Base-by-base conservation (phyloP, 345 rosid species). In the Sisymbrium irio region DNA sequence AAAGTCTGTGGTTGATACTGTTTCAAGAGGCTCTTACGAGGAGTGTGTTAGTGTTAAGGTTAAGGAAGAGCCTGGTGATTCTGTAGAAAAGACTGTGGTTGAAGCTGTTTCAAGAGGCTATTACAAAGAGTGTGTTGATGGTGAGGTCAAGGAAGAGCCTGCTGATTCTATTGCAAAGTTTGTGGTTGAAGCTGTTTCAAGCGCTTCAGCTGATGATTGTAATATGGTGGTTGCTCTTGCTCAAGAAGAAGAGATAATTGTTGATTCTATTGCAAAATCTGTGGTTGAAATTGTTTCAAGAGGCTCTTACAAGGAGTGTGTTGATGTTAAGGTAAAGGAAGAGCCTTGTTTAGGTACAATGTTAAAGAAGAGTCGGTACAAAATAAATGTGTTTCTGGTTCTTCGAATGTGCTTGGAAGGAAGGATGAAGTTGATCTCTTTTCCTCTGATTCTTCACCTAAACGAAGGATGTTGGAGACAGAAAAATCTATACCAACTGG, bases 41-140 rank as follows among this genome's bases (percentile, higher is more conserved):
- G 66, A 65, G 2, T 18, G 62, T 67, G 67, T 58, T 39, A 1
- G 13, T 39, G 73, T 65, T 12, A 14, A 56, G n/a, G n/a, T n/a
- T n/a, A 66, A 74, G 40, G 64, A 67, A 51, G 79, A 75, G 8
- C 42, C 62, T 60, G 55, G 35, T 32, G n/a, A n/a, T n/a, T n/a
- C n/a, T n/a, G n/a, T n/a, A n/a, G n/a, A n/a, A n/a, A n/a, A n/a
- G n/a, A n/a, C n/a, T n/a, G n/a, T n/a, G n/a, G n/a, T n/a, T n/a
- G n/a, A n/a, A n/a, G n/a, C n/a, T n/a, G n/a, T n/a, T n/a, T n/a
- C n/a, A n/a, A n/a, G n/a, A n/a, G n/a, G n/a, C n/a, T n/a, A n/a
- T n/a, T n/a, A n/a, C n/a, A n/a, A n/a, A n/a, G n/a, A n/a, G n/a
- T n/a, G n/a, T n/a, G n/a, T n/a, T n/a, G n/a, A n/a, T n/a, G n/a